Conservation (phyloP, 148 eudicot genomes). For the Vaccinium myrtillus region DNA sequence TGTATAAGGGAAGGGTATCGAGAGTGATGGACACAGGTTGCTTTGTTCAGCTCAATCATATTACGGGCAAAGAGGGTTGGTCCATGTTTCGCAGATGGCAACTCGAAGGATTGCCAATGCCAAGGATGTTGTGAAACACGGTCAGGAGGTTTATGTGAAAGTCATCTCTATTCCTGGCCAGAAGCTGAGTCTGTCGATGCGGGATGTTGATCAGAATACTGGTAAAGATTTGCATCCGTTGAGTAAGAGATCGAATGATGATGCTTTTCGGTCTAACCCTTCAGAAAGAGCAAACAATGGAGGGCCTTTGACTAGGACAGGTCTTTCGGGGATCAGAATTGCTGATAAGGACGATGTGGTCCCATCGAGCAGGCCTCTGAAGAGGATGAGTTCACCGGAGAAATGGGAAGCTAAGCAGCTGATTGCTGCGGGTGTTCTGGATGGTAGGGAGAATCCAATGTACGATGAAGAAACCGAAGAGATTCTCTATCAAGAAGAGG, state of each 20-base stretch:
- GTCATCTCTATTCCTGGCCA: constrained; percentile 68
- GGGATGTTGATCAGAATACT: constrained; percentile 85
- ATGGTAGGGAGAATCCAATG: constrained; percentile 65
- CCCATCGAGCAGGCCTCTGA: constrained; percentile 66
- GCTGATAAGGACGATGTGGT: constrained; percentile 51
- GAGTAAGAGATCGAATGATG: constrained; percentile 44
- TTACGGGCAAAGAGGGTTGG: constrained; percentile 79
- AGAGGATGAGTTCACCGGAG: constrained; percentile 91
- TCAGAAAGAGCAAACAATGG: constrained; percentile 30
- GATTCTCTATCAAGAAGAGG: constrained; percentile 72
- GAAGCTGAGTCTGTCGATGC: constrained; percentile 79
- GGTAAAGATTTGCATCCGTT: constrained; percentile 75
- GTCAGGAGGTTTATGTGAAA: constrained; percentile 84
- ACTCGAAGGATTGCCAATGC: constrained; percentile 66
- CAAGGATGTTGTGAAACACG: constrained; percentile 77
- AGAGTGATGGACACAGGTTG: constrained; percentile 81
- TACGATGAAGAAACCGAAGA: constrained; percentile 81
- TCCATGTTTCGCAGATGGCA: constrained; percentile 85
- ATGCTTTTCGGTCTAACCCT: constrained; percentile 52
- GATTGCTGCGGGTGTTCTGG: constrained; percentile 80
- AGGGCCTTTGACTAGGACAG: constrained; percentile 46
- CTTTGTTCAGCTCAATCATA: constrained; percentile 67
- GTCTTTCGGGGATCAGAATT: constrained; percentile 74
- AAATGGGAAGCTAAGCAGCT: constrained; percentile 91
- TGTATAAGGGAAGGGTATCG: constrained; percentile 80